Evolutionary conservation across 2,329 filamentous ascomycete genomes (phyloP), one percentile per base, ranked within the genome.

Genomic region (Cercospora brassicicola): DNA sequence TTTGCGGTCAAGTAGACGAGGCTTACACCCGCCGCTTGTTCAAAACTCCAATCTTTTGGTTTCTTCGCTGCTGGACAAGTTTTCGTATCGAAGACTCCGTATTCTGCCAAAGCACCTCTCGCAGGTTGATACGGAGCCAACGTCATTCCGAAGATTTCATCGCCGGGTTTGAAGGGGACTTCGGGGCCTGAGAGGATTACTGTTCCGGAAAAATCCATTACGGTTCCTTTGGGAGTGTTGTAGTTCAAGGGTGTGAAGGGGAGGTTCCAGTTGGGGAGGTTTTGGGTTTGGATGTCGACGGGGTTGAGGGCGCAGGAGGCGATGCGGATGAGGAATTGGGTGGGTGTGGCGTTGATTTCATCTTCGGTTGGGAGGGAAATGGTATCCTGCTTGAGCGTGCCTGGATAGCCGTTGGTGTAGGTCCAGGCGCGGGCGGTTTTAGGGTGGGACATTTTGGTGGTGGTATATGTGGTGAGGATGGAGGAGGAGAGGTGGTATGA

Each of bases 221-320:
- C 75, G 3, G 71, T 71, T n/a, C 69, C 72, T 60, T 79, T 78
- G 48, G 74, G 72, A 20, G 64, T 59, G 39, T 71, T 68, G 62
- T 70, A 68, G 45, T 69, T 42, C 33, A 67, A 63, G 7, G 61
- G 60, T 15, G 62, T 64, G 18, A 72, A 71, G 7, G 76, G 75
- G 57, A 75, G 64, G 15, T 66, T 68, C 71, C 72, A 77, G 26
- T 70, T 61, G 2, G 73, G 74, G 60, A 78, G 65, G 67, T 79
- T 79, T 75, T 78, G 78, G 61, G 76, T 76, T 67, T 79, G 78
- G 30, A 79, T 76, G 67, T 79, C 77, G 51, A 79, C 78, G 15
- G 78, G 77, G 64, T 79, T 79, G 13, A 79, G 72, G 20, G 76
- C 78, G 67, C 73, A 76, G 6, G 76, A 74, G 51, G 77, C 70